phyloP scores from a whole-genome alignment of 352 stramenopile genomes.

The Pythium myriotylum region DNA sequence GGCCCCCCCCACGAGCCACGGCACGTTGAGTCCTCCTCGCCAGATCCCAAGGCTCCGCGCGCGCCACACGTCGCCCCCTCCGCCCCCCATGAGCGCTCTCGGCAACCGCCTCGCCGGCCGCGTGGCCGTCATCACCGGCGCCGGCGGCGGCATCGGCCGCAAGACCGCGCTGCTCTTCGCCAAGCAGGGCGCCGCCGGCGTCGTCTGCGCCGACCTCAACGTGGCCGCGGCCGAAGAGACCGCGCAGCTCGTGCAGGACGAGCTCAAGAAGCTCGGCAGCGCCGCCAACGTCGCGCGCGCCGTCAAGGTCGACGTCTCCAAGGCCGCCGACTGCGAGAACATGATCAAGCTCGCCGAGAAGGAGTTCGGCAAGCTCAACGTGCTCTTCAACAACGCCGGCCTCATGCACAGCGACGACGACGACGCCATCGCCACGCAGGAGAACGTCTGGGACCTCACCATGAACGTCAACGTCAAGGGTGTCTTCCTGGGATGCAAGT shows the following conservation, averaged over 20 bases:
- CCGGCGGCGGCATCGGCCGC: slow-evolving; percentile 80
- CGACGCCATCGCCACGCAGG: slow-evolving; percentile 72
- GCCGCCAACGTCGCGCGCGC: slow-evolving; percentile 54
- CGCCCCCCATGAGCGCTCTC: slow-evolving; percentile 45
- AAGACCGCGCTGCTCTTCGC: slow-evolving; percentile 85
- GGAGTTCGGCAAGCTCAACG: slow-evolving; percentile 74
- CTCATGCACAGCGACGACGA: slow-evolving; percentile 87
- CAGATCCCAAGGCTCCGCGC: slow-evolving; percentile 15
- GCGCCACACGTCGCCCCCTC: not conserved
- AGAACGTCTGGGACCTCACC: slow-evolving; percentile 84
- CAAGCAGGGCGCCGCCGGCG: slow-evolving; percentile 71
- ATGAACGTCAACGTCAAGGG: slow-evolving; percentile 91
- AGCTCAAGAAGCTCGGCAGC: slow-evolving; percentile 61
- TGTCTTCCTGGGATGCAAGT: slow-evolving; percentile 90
- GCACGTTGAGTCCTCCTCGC: not conserved
- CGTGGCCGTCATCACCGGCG: slow-evolving; percentile 84
- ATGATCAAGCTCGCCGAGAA: slow-evolving; percentile 82
- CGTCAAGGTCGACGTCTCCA: slow-evolving; percentile 76
- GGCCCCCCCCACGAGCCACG: not conserved
- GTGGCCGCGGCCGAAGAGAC: slow-evolving; percentile 66
- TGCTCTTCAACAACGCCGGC: slow-evolving; percentile 89
- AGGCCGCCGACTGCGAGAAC: slow-evolving; percentile 63
- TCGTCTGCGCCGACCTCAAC: slow-evolving; percentile 86
- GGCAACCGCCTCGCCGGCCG: slow-evolving; percentile 64
- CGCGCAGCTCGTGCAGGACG: slow-evolving; percentile 59